Evolutionary conservation across 306 rosid genomes (phyloP).

Genomic region (Myrica gale): DNA sequence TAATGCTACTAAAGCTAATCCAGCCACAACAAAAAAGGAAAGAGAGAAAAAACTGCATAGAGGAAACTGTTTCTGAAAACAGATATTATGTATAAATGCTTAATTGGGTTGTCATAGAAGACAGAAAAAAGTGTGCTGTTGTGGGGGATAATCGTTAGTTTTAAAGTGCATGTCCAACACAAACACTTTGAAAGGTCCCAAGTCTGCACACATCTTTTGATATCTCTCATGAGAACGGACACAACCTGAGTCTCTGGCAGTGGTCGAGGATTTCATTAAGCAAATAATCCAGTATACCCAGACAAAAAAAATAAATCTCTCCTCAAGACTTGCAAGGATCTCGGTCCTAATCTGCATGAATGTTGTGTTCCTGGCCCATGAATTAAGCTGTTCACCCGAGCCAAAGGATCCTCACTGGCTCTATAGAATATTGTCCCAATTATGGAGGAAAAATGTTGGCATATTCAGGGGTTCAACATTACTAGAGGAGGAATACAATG

Average conservation of each 20-base stretch:
- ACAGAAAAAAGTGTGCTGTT: too few relatives aligned
- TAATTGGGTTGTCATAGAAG: neutral
- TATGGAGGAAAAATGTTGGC: neutral
- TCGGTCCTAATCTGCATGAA: neutral
- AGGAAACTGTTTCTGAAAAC: neutral
- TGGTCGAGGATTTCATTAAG: neutral
- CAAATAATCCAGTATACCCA: neutral
- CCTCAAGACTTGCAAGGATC: neutral
- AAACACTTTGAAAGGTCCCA: neutral
- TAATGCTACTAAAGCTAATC: neutral
- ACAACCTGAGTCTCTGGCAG: neutral
- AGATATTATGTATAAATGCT: neutral
- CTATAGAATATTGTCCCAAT: neutral
- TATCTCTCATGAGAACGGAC: too few relatives aligned
- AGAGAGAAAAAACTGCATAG: too few relatives aligned
- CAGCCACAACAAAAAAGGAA: too few relatives aligned
- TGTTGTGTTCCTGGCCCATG: neutral
- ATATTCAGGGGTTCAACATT: neutral
- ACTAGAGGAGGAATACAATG: neutral
- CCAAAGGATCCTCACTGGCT: neutral
- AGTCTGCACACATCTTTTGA: neutral
- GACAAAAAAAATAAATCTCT: neutral
- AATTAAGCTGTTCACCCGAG: neutral
- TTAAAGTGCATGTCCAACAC: neutral
- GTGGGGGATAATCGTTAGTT: too few relatives aligned